These are phyloP conservation scores for Meripilus lineatus DNA, from an alignment of 1,284 basidiomycete species.

Conservation along the genomic window DNA sequence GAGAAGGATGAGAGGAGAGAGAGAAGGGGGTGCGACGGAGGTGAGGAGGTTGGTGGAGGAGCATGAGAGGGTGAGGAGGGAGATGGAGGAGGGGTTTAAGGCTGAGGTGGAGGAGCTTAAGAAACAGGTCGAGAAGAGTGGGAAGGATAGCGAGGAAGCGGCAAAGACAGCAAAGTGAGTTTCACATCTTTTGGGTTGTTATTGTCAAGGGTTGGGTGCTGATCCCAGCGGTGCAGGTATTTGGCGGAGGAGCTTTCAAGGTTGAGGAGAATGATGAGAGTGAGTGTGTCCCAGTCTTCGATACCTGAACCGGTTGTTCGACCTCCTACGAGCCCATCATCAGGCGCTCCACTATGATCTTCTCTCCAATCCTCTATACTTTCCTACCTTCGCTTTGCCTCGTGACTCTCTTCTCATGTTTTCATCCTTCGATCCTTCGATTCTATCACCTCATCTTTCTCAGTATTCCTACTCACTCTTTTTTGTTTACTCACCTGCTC, in stretches of 20 bases:
- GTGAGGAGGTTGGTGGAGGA: conserved; percentile 37
- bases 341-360: too few species aligned
- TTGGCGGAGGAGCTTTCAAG: conserved; percentile 58
- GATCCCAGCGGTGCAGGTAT: conserved; percentile 32
- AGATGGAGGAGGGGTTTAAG: conserved; percentile 49
- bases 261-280: conserved; percentile 65
- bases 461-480: too few species aligned
- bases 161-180: conserved; percentile 57
- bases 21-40: conserved; percentile 33
- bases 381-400: too few species aligned
- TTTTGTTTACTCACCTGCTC: too few species aligned
- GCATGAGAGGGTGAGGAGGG: conserved; percentile 35
- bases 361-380: too few species aligned
- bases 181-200: conserved; percentile 1
- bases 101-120: conserved; percentile 40
- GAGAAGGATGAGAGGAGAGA: too few species aligned
- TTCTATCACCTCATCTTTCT: too few species aligned
- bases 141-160: conserved; percentile 50
- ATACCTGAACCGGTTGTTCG: conserved; percentile 3
- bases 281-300: conserved; percentile 20
- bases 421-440: too few species aligned
- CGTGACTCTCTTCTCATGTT: too few species aligned
- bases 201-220: conserved; percentile 2
- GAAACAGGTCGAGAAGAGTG: conserved; percentile 48
- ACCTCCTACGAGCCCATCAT: too few species aligned